Conservation (phyloP, 192 early-diverging fungal genomes). For the Umbelopsis sp. region DNA sequence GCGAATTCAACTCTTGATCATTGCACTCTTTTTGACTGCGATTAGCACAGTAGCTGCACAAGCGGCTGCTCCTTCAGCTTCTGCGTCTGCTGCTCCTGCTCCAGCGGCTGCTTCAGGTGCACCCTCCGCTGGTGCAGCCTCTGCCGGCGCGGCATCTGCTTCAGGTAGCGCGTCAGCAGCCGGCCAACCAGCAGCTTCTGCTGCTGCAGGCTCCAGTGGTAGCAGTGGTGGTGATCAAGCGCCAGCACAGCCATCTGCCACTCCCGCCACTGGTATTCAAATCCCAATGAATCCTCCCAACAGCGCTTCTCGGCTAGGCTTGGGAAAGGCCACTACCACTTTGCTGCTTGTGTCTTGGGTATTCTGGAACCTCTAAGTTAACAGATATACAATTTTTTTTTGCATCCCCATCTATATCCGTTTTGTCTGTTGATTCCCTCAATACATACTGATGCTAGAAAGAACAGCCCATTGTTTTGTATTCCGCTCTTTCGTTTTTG, state of each 20-base stretch:
- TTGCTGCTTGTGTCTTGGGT: slow-evolving; percentile 1
- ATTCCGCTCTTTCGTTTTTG: not conserved
- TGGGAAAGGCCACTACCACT: not conserved
- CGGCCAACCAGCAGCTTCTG: not conserved
- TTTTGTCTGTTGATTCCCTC: not conserved
- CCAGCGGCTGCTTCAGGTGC: not conserved
- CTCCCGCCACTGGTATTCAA: not conserved
- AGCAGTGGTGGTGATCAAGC: not conserved
- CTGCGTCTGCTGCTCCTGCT: not conserved
- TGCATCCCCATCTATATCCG: not conserved
- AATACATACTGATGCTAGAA: too few relatives aligned
- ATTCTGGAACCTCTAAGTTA: not conserved
- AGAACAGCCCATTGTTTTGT: not conserved
- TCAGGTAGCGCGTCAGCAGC: not conserved
- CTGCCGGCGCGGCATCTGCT: not conserved
- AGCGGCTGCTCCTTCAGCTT: not conserved
- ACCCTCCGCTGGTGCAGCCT: not conserved
- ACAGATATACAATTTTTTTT: not conserved
- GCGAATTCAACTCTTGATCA: not conserved
- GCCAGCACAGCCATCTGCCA: slow-evolving; percentile 1
- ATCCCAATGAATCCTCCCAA: slow-evolving; percentile 12
- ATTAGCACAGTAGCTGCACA: not conserved
- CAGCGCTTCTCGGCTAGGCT: not conserved
- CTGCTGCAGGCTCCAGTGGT: not conserved
- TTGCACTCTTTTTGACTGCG: not conserved